A percentile compares a stretch with the other conserved stretches of the same genome.
phyloP scores from a whole-genome alignment of 2,329 filamentous ascomycete genomes.

The Colletotrichum tofieldiae region DNA sequence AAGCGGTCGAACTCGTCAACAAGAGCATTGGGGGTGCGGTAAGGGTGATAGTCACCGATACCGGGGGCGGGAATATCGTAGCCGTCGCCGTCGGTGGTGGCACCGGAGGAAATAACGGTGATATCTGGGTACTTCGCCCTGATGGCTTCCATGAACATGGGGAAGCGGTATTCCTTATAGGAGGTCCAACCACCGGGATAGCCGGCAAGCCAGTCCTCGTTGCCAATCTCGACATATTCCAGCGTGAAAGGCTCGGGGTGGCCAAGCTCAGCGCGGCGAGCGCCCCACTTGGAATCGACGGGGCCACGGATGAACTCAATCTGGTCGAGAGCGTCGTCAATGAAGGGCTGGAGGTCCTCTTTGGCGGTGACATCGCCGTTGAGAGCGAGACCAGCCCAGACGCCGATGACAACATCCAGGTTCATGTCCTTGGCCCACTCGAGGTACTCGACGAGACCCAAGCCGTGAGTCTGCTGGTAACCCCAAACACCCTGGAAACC shows the following conservation, averaged over 20 bases:
- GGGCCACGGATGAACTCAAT: slow-evolving; percentile 75
- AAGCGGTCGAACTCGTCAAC: slow-evolving; percentile 67
- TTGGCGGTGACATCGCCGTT: slow-evolving; percentile 67
- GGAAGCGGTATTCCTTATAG: slow-evolving; percentile 71
- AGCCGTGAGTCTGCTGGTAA: slow-evolving; percentile 74
- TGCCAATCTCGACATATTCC: slow-evolving; percentile 76
- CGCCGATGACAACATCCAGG: slow-evolving; percentile 70
- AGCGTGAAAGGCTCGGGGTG: slow-evolving; percentile 74
- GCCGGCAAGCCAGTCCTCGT: slow-evolving; percentile 75
- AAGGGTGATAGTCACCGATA: slow-evolving; percentile 67
- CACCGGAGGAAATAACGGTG: slow-evolving; percentile 67
- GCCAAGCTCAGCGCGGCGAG: slow-evolving; percentile 71
- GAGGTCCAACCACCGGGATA: slow-evolving; percentile 63
- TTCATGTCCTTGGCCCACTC: slow-evolving; percentile 73
- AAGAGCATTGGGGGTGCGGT: slow-evolving; percentile 66
- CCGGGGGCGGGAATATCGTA: slow-evolving; percentile 59
- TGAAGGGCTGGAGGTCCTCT: slow-evolving; percentile 67
- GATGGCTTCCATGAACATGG: slow-evolving; percentile 73
- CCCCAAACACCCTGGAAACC: slow-evolving; percentile 72
- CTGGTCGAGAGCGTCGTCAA: slow-evolving; percentile 74
- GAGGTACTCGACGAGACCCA: slow-evolving; percentile 76
- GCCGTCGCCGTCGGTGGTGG: slow-evolving; percentile 62
- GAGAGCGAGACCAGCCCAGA: slow-evolving; percentile 72
- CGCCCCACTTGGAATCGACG: slow-evolving; percentile 68
- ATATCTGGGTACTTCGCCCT: slow-evolving; percentile 70